Base-by-base conservation (phyloP, 106 monocot species). In the Apostasia ramifera region DNA sequence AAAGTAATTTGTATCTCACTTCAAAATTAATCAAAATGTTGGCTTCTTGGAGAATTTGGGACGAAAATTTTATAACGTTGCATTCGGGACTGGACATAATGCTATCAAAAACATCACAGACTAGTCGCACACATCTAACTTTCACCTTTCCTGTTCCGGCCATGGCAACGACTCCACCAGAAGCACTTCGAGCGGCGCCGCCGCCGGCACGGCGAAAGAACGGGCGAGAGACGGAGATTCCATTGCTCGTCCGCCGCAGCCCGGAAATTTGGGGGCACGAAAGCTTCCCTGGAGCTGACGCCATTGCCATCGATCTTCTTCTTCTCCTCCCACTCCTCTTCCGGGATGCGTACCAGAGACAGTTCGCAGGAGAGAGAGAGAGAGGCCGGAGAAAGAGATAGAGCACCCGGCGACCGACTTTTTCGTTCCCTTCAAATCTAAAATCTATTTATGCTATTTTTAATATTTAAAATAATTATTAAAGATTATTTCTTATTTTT, bases 121-220 rank as follows among this genome's bases (percentile, higher is more conserved):
- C 39, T 52, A 40, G 50, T 11, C 53, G 9, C 51, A 8, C 41
- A 39, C 43, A n/a, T 43, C 38, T 61, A 47, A 9, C 9, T n/a
- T 15, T 26, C 43, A 86, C 87, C 83, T 87, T 87, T 69, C 87
- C 87, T 43, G 87, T 71, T 63, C 87, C 87, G 51, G 87, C 83
- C 87, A 87, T 87, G 70, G 87, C 83, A 38, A 87, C 71, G 61
- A 87, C 75, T 46, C 77, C 72, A 48, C 83, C 46, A 1, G 74
- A 72, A 43, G 80, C 55, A 46, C 77, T 60, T 1, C 80, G 71
- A n/a, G 65, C 53, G 14, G 67, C 70, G 75, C 63, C 59, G 57
- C 78, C 39, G 59, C 38, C 26, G 69, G 69, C 5, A 59, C 78
- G 69, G 50, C 60, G 51, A 60, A 61, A 51, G 54, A 61, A 42